Conservation (phyloP, 495 filamentous ascomycete species). For the Schizothecium vesticola region DNA sequence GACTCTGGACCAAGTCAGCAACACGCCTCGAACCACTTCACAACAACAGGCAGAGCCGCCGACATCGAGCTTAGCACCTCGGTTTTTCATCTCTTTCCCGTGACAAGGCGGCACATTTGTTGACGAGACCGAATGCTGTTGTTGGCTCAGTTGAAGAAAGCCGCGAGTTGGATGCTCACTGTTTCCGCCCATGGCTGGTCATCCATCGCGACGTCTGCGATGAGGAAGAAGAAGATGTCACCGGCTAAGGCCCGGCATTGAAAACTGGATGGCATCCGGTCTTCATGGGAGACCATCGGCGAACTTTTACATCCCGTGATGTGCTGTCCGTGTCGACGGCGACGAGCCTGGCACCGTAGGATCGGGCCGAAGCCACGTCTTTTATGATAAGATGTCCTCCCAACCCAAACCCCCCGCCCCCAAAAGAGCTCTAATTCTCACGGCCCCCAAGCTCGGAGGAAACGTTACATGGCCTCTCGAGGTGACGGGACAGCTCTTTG, state of each 20-base stretch:
- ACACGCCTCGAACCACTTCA: neutral
- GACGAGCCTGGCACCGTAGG: neutral
- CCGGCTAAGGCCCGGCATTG: too few species aligned
- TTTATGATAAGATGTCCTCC: neutral
- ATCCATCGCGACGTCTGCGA: too few species aligned
- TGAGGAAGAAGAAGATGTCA: neutral
- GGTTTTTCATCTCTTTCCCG: neutral
- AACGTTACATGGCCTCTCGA: conserved; percentile 14
- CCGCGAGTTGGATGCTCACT: neutral
- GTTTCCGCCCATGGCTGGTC: neutral
- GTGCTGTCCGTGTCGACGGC: neutral
- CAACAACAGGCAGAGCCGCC: neutral
- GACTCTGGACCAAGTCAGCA: neutral
- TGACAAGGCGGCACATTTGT: neutral
- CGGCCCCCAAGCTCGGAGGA: neutral
- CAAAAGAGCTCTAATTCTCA: neutral
- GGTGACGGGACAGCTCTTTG: neutral
- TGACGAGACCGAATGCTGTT: neutral
- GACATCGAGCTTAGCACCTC: neutral
- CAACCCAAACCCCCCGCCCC: neutral
- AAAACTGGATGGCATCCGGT: too few species aligned
- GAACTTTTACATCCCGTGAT: neutral
- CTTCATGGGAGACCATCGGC: neutral
- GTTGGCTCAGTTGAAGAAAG: neutral
- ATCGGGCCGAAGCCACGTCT: neutral